A percentile compares a stretch with the other conserved stretches of the same genome.
phyloP scores from a whole-genome alignment of 345 rosid genomes.

The Eucalyptus sideroxylon region DNA sequence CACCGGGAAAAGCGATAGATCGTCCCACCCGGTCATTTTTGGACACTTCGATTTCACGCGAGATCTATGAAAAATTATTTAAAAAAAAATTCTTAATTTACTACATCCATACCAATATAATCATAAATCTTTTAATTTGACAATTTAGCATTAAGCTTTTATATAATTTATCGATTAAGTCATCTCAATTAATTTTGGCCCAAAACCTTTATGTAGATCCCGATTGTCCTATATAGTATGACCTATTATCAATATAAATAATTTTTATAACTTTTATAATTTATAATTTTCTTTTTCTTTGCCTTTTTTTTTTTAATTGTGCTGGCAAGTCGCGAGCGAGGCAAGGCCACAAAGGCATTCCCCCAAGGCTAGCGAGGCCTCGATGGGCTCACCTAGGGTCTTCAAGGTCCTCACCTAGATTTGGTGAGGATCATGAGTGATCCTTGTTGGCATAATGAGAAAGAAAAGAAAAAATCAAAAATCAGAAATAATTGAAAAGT shows the following conservation, averaged over 20 bases:
- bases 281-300: too few species aligned
- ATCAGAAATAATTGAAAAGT: too few species aligned
- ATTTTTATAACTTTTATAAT: background rate
- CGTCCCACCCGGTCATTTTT: background rate
- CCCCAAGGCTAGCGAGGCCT: fast-evolving
- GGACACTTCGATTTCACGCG: too few species aligned
- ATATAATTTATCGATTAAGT: fast-evolving
- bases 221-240: fast-evolving
- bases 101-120: fast-evolving
- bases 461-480: too few species aligned
- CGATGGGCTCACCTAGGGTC: background rate
- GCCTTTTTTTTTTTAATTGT: too few species aligned
- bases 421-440: background rate
- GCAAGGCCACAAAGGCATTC: background rate
- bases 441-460: background rate
- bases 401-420: background rate
- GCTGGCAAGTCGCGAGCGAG: fast-evolving
- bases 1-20: background rate
- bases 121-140: too few species aligned
- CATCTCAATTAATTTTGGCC: fast-evolving
- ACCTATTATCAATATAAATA: fast-evolving
- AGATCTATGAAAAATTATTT: fast-evolving
- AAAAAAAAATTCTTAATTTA: too few species aligned
- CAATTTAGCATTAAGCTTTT: fast-evolving
- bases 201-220: fast-evolving